Base-by-base conservation (phyloP, 2,329 filamentous ascomycete species). In the Corynespora cassiicola region DNA sequence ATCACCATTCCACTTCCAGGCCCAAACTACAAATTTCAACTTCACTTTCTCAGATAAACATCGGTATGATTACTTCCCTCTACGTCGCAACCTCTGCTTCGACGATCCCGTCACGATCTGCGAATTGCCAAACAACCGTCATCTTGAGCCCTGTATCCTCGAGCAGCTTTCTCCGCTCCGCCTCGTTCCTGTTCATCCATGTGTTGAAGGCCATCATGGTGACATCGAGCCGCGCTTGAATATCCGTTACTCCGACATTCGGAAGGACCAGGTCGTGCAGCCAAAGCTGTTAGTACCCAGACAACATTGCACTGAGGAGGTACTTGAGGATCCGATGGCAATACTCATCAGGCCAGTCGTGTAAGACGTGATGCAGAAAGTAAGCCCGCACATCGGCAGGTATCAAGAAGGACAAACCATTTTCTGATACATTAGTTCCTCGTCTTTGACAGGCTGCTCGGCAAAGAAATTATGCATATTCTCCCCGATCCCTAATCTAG, bases 391-490 rank as follows among this genome's bases (percentile, higher is more conserved):
- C 45, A 47, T 45, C 11, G 23, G 2, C 18, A 18, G 21, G n/a
- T 9, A 17, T 35, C 16, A 36, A 17, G n/a, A 35, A 4, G 14
- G 8, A 19, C 12, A 21, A 5, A 19, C 3, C 2, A n/a, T 10
- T 24, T 6, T 20, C 7, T 17, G 14, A 20, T 10, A 28, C n/a
- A 22, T 8, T 16, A 6, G 7, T 28, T 14, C 12, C 25, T 30
- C 35, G 62, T 61, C 58, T 36, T 56, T 56, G 12, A 66, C 42
- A 5, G 55, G 42, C 41, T 66, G 63, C 11, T 43, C 45, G 4
- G 39, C 39, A 39, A 65, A 69, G 42, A 66, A 67, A 39, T 67
- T 53, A 31, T 65, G 47, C 7, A n/a, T n/a, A n/a, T n/a, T n/a
- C n/a, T n/a, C n/a, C n/a, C n/a, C n/a, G n/a, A n/a, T n/a, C n/a